A percentile compares a stretch with the other conserved stretches of the same genome.
Evolutionary conservation across 2,329 filamentous ascomycete genomes (phyloP).

Genomic region (Incumbomyces delicatus): DNA sequence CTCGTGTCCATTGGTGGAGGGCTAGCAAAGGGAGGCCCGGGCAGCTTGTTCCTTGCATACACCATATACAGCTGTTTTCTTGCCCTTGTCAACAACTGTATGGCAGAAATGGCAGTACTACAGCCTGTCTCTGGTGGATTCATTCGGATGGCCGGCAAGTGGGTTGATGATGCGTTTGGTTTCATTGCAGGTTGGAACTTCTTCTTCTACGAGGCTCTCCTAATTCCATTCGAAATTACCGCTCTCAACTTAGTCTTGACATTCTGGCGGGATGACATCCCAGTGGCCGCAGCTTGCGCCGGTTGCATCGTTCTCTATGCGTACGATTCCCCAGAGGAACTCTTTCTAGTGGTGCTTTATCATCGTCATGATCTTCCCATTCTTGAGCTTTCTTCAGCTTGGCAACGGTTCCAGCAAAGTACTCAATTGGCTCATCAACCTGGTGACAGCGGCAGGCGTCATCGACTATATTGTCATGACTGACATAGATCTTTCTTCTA

Average conservation of each 20-base stretch:
- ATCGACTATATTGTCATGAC: conserved; percentile 44
- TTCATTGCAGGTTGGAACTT: conserved; percentile 41
- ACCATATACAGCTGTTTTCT: conserved; percentile 24
- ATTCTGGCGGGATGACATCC: conserved; percentile 31
- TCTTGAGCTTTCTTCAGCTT: conserved; percentile 53
- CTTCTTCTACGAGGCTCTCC: conserved; percentile 33
- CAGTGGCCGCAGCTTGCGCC: conserved; percentile 29
- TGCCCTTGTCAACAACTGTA: conserved; percentile 30
- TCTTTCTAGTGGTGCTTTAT: conserved; percentile 46
- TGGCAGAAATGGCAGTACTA: conserved; percentile 38
- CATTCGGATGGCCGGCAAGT: conserved; percentile 33
- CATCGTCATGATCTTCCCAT: conserved; percentile 53
- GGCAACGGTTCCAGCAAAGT: conserved; percentile 40
- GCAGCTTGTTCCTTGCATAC: conserved; percentile 30
- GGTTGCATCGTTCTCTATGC: conserved; percentile 31
- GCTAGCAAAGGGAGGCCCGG: conserved; percentile 30
- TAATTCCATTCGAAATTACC: conserved; percentile 34
- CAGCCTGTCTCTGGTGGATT: conserved; percentile 34
- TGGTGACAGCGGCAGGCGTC: conserved; percentile 49
- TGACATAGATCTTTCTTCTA: conserved; percentile 52
- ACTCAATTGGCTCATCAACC: conserved; percentile 46
- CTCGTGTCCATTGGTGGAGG: conserved; percentile 32
- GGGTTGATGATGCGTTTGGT: conserved; percentile 37
- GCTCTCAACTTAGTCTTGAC: conserved; percentile 33
- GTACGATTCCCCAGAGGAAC: conserved; percentile 18